Conservation (phyloP, 768 basidiomycete species). For the Artomyces pyxidatus region DNA sequence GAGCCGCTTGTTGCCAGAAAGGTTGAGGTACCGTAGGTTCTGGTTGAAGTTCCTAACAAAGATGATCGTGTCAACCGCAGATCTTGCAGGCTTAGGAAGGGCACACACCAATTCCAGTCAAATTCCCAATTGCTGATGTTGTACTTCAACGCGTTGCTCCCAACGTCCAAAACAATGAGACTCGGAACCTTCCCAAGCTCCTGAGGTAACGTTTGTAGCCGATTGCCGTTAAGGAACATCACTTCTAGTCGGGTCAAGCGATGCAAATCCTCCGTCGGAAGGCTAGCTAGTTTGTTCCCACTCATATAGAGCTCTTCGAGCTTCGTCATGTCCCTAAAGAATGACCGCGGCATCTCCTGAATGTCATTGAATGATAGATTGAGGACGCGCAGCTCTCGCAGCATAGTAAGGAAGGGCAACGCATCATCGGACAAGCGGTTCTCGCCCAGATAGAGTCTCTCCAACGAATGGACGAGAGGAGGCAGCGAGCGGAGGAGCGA, state of each 20-base stretch:
- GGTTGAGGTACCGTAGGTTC: constrained; percentile 86
- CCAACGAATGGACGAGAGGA: constrained; percentile 62
- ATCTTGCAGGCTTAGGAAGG: not conserved
- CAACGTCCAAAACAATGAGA: constrained; percentile 80
- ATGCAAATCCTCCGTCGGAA: constrained; percentile 86
- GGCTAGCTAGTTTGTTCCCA: constrained; percentile 86
- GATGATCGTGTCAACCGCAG: not conserved
- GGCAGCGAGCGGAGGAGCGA: constrained; percentile 30
- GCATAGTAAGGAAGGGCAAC: constrained; percentile 62
- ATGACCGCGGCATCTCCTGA: constrained; percentile 73
- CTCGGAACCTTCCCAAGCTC: constrained; percentile 80
- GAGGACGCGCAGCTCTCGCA: constrained; percentile 71
- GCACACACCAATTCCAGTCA: constrained; percentile 94
- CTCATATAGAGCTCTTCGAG: constrained; percentile 88
- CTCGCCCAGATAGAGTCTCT: constrained; percentile 82
- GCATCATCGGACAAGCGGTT: constrained; percentile 79
- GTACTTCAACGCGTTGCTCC: constrained; percentile 90
- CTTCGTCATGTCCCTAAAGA: constrained; percentile 59
- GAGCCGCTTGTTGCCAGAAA: constrained; percentile 94
- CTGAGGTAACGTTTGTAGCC: constrained; percentile 83
- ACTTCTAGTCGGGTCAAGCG: constrained; percentile 58
- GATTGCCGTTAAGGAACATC: constrained; percentile 90
- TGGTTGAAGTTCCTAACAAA: constrained; percentile 87
- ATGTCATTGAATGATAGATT: constrained; percentile 96
- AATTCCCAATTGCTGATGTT: constrained; percentile 98